phyloP scores from a whole-genome alignment of 306 rosid species.

The Elaeagnus macrophylla region DNA sequence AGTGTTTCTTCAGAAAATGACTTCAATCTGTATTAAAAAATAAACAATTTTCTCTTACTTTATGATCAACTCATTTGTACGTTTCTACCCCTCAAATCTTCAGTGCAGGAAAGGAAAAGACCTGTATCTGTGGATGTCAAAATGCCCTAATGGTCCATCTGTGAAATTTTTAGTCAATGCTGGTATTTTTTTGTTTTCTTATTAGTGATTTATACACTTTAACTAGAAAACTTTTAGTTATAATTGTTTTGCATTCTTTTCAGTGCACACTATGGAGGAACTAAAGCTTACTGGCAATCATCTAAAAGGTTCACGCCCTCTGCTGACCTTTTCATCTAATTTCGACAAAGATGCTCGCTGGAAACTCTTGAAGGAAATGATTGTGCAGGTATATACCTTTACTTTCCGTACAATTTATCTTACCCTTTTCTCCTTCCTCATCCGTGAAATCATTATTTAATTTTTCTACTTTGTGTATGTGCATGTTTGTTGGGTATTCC shows the following conservation, averaged over 20 bases:
- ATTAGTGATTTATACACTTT: neutral
- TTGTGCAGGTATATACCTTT: constrained; percentile 51
- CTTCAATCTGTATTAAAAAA: no score
- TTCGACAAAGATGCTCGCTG: constrained; percentile 78
- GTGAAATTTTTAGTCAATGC: constrained; percentile 95
- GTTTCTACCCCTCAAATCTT: constrained; percentile 13
- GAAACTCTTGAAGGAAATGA: constrained; percentile 88
- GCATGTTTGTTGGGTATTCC: no score
- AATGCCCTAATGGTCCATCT: constrained; percentile 84
- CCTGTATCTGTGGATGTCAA: constrained; percentile 93
- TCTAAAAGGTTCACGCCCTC: constrained; percentile 73
- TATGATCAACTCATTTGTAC: constrained; percentile 3
- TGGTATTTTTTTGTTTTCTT: constrained; percentile 39
- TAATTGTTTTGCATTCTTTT: constrained; percentile 12
- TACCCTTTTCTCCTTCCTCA: constrained; percentile 7
- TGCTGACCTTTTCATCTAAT: constrained; percentile 81
- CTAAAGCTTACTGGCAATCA: constrained; percentile 90
- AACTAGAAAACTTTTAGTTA: neutral
- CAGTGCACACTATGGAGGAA: constrained; percentile 98
- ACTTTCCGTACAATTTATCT: neutral
- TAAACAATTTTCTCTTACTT: no score
- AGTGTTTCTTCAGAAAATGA: no score
- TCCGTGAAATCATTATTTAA: neutral
- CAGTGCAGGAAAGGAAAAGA: constrained; percentile 96
- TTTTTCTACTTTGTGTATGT: neutral